Evolutionary conservation across 352 stramenopile species (phyloP), one percentile per base, ranked within the genome.

Genomic region (Globisporangium parvum): DNA sequence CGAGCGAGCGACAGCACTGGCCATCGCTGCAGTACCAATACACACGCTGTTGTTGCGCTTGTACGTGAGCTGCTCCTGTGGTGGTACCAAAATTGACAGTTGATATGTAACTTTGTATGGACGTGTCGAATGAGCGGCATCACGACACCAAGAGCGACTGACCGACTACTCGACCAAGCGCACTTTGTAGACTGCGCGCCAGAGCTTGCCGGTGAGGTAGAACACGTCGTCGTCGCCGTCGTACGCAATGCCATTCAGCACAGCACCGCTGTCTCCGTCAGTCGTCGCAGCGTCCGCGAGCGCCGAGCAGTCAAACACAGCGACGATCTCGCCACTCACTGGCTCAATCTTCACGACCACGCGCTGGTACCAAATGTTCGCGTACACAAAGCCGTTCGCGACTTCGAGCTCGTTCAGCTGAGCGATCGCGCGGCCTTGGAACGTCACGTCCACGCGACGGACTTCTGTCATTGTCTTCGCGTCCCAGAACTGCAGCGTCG

Each of bases 211-310:
- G 45, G 92, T 98, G 45, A 98, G 53, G 70, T 97, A 96, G 45
- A 98, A 88, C 39, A 93, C 78, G 53, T 95, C 89, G 24, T 95
- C 75, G 41, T 87, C 76, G 28, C 80, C 68, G 17, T 95, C 92
- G 47, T 98, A 91, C 12, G 91, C 93, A 60, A 98, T 98, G 33
- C 94, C 94, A 56, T 98, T 98, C 20, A 98, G 75, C 53, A 98
- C 90, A 12, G 82, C 88, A 12, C 71, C 73, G 10, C 70, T 66
- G 35, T 80, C 62, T 17, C 66, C 58, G 47, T 71, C 65, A 2
- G 79, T 86, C 47, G 77, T 91, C 8, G 80, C 67, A 31, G 77
- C 57, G 24, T 58, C 54, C 44, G 96, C 70, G 51, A 95, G 54
- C 23, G 68, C 64, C 14, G 69, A 74, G 53, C 88, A 80, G 58